These are phyloP conservation scores for Cytidiella melzeri DNA, from an alignment of 768 basidiomycete species.

Conservation along the genomic window DNA sequence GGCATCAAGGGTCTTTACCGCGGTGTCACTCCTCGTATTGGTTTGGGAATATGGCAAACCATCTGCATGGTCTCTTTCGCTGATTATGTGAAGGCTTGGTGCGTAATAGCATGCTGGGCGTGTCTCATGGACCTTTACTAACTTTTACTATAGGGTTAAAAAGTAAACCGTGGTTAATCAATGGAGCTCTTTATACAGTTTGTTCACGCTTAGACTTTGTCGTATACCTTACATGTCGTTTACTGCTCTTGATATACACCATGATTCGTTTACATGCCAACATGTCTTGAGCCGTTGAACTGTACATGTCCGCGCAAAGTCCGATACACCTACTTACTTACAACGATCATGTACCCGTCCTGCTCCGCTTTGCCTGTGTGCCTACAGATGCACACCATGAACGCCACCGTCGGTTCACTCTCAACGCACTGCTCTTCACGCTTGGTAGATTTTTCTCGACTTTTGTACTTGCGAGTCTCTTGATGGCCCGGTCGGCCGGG, in stretches of 20 bases:
- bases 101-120: conserved; percentile 11
- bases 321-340: too few species aligned
- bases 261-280: neutral
- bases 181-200: conserved; percentile 3
- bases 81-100: conserved; percentile 91
- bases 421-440: neutral
- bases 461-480: too few species aligned
- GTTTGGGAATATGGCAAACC: conserved; percentile 94
- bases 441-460: too few species aligned
- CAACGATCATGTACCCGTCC: too few species aligned
- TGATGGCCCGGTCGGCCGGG: too few species aligned
- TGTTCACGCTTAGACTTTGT: neutral
- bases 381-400: too few species aligned
- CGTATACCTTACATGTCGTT: neutral
- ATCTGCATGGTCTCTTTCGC: conserved; percentile 99
- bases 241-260: conserved; percentile 11
- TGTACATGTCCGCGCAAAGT: too few species aligned
- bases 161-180: conserved; percentile 41
- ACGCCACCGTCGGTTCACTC: neutral
- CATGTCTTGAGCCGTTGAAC: too few species aligned
- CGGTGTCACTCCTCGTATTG: conserved; percentile 95
- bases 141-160: conserved; percentile 18
- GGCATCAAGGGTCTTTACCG: conserved; percentile 96
- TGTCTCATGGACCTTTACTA: neutral
- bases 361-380: too few species aligned